These are phyloP conservation scores for Ceratocystis alfenasii DNA, from an alignment of 2,329 filamentous ascomycete species.

Conservation along the genomic window DNA sequence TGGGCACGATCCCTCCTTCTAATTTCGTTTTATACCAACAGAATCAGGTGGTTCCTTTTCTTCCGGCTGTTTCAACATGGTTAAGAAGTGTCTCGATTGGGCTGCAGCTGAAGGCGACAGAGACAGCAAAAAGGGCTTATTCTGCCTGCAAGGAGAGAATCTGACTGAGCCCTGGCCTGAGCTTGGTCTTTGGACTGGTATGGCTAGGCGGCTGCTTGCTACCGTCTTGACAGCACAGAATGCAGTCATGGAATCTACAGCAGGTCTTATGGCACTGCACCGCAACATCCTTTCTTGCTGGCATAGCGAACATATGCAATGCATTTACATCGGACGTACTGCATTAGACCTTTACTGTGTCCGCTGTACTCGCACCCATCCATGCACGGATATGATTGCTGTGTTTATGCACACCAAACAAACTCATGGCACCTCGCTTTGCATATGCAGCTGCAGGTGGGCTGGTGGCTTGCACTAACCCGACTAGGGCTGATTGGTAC, in stretches of 20 bases:
- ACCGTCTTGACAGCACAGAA: neutral
- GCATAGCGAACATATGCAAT: too few species aligned
- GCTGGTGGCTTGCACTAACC: neutral
- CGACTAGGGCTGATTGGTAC: neutral
- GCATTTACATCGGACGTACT: too few species aligned
- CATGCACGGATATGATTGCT: neutral
- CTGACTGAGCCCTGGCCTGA: too few species aligned
- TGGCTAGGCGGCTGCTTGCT: too few species aligned
- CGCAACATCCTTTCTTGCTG: neutral
- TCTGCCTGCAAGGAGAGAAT: too few species aligned
- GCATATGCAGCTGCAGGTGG: neutral
- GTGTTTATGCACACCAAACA: neutral
- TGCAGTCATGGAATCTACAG: neutral
- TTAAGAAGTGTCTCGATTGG: neutral
- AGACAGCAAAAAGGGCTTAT: neutral
- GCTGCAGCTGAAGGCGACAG: neutral
- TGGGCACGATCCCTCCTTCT: neutral
- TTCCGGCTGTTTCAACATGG: neutral
- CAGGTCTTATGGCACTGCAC: neutral
- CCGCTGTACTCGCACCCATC: neutral
- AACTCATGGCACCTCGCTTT: constrained; percentile 8
- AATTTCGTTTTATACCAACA: neutral
- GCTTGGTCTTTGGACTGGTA: too few species aligned
- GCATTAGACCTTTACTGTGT: too few species aligned
- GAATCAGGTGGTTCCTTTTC: neutral